phyloP scores from a whole-genome alignment of 345 rosid species.

The Passiflora organensis region DNA sequence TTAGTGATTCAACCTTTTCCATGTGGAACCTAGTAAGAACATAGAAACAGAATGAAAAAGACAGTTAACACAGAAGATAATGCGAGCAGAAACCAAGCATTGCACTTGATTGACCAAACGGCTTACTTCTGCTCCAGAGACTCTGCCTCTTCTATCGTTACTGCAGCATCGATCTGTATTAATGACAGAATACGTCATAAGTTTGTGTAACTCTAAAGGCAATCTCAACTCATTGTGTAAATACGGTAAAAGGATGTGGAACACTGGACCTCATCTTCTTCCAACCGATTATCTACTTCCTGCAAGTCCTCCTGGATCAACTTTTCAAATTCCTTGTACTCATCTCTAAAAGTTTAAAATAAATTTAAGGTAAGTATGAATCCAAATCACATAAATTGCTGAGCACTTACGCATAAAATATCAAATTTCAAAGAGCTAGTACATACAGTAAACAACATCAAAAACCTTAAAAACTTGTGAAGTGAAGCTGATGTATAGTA shows the following conservation, averaged over 20 bases:
- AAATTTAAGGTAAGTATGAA: slow-evolving; percentile 1
- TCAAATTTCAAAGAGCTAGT: neutral
- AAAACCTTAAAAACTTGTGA: too few relatives aligned
- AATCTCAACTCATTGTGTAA: too few relatives aligned
- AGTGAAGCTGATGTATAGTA: too few relatives aligned
- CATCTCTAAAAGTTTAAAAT: slow-evolving; percentile 51
- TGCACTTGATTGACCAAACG: neutral
- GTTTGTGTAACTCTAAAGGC: neutral
- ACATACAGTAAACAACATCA: neutral
- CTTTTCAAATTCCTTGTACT: slow-evolving; percentile 93
- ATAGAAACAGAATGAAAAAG: neutral
- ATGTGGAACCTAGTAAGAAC: neutral
- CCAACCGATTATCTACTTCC: slow-evolving; percentile 85
- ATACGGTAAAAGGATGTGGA: neutral
- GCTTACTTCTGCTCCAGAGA: slow-evolving; percentile 81
- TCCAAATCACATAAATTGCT: neutral
- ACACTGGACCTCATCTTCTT: slow-evolving; percentile 86
- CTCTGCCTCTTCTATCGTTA: slow-evolving; percentile 79
- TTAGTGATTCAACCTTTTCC: slow-evolving; percentile 54
- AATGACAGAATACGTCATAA: neutral
- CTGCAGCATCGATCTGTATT: slow-evolving; percentile 94
- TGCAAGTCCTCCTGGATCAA: slow-evolving; percentile 81
- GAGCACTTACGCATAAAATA: too few relatives aligned
- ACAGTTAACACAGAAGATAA: neutral
- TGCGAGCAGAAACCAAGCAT: neutral